Base-by-base conservation (phyloP, 148 eudicot species). In the Dysphania ambrosioides region DNA sequence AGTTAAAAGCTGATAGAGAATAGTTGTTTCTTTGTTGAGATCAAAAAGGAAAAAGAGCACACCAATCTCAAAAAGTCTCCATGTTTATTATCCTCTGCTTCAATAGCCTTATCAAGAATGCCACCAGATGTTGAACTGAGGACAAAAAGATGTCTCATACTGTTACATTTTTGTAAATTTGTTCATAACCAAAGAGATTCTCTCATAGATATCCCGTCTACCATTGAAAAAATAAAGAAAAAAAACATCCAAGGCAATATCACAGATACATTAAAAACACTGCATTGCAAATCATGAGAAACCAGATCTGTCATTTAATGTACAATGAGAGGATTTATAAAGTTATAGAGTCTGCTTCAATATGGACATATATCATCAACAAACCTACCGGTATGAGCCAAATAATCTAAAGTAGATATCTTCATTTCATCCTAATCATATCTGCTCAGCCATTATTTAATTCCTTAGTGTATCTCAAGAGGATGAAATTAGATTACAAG, bases 31-130 rank as follows among this genome's bases (percentile, higher is more conserved):
- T 31, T n/a, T 9, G 9, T 32, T 57, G 6, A 55, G 51, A 62
- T 40, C 1, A 57, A 32, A 32, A 42, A 68, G 47, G 71, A 42
- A 68, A 59, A 30, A 35, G 38, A 72, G 55, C 83, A 42, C 29
- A 83, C 88, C 88, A 81, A 78, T 67, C 90, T 85, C 80, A 83
- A 75, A 78, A 85, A 80, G 74, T 83, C 90, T 69, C 86, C 88
- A 74, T 88, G n/a, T n/a, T n/a, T n/a, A n/a, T n/a, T n/a, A 36
- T 86, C 89, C 78, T 88, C 91, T 32, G 87, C 89, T 74, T 84
- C 87, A 19, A 88, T 82, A 40, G 91, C 83, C 76, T 78, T 84
- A 75, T 91, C 97, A 58, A 91, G 90, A 75, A 89, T 87, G 49
- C 93, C 90, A 66, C 79, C 86, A 61, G 83, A 68, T 41, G 79